Evolutionary conservation across 1,284 basidiomycete genomes (phyloP).

Genomic region (Amylostereum areolatum): DNA sequence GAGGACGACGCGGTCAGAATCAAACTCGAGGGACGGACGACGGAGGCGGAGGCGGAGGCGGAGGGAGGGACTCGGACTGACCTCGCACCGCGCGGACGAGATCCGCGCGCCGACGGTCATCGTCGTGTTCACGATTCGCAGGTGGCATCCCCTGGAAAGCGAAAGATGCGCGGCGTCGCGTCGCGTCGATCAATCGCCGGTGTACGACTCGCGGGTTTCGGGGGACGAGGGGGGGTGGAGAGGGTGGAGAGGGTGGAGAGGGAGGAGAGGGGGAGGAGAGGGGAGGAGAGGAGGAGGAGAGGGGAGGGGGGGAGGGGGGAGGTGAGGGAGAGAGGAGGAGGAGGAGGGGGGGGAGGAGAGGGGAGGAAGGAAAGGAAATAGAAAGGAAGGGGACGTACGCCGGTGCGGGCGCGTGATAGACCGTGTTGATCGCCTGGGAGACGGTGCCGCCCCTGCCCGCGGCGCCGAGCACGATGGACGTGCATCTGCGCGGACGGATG

Average conservation of each 20-base stretch:
- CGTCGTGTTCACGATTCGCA: conserved; percentile 36
- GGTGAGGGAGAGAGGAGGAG: too few relatives aligned
- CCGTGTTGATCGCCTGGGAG: conserved; percentile 44
- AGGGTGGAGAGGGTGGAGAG: too few relatives aligned
- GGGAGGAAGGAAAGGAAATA: neutral
- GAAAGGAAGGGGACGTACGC: conserved; percentile 22
- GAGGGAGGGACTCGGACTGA: conserved; percentile 25
- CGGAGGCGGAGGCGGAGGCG: too few relatives aligned
- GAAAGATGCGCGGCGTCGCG: too few relatives aligned
- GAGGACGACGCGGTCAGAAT: too few relatives aligned
- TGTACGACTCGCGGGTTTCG: neutral
- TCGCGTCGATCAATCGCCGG: too few relatives aligned
- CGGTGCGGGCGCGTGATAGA: conserved; percentile 39
- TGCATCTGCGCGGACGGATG: conserved; percentile 28
- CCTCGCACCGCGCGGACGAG: conserved; percentile 41
- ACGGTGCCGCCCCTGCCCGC: conserved; percentile 37
- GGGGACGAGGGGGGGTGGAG: too few relatives aligned
- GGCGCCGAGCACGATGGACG: conserved; percentile 35
- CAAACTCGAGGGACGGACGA: too few relatives aligned
- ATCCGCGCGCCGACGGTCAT: conserved; percentile 35
- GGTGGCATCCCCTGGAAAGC: conserved; percentile 33
- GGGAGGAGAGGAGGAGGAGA: too few relatives aligned
- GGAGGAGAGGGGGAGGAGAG: too few relatives aligned
- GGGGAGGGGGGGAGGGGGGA: too few relatives aligned
- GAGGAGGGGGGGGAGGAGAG: too few relatives aligned